A percentile compares a stretch with the other conserved stretches of the same genome.
Evolutionary conservation across 2,329 filamentous ascomycete genomes (phyloP).

Genomic region (Colletotrichum aenigma): DNA sequence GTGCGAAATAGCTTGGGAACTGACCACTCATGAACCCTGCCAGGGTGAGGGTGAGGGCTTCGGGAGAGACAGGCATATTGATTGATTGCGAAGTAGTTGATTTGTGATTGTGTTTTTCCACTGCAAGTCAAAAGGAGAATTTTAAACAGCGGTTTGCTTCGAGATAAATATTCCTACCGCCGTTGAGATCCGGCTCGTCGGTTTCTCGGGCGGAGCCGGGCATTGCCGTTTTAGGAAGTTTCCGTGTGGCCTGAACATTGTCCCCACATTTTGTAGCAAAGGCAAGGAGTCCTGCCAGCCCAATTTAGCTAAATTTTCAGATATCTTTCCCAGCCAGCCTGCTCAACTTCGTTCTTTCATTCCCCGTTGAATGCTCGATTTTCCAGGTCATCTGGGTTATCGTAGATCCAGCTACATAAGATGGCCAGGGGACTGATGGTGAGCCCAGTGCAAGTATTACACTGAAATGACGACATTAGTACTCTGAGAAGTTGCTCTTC

Average conservation of each 20-base stretch:
- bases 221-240: not conserved
- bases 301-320: too few relatives aligned
- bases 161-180: not conserved
- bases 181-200: not conserved
- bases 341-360: fast-evolving
- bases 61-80: not conserved
- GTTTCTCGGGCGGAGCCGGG: not conserved
- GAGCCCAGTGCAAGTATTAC: too few relatives aligned
- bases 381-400: too few relatives aligned
- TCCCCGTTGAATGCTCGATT: fast-evolving
- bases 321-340: fast-evolving
- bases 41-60: not conserved
- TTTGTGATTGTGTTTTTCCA: fast-evolving
- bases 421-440: too few relatives aligned
- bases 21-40: not conserved
- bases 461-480: too few relatives aligned
- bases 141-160: fast-evolving
- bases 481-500: too few relatives aligned
- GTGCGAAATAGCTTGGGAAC: fast-evolving
- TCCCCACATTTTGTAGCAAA: too few relatives aligned
- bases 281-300: not conserved
- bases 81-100: not conserved
- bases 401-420: too few relatives aligned
- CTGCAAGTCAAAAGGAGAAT: fast-evolving
- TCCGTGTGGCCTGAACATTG: not conserved